Conservation (phyloP, 1,139 yeast genomes). For the Kazachstania sp. region DNA sequence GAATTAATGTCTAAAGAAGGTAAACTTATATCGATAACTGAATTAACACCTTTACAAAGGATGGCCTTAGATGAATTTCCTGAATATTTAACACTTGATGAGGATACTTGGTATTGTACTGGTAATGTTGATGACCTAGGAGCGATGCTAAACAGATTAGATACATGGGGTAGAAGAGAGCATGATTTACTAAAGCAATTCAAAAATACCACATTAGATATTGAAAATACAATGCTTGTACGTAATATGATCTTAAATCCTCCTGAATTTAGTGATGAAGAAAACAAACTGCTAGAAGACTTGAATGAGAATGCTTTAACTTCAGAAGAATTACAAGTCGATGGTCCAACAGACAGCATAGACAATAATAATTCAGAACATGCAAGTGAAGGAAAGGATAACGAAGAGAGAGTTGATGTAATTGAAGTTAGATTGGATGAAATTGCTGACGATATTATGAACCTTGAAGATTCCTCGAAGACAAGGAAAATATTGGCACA, state of each 20-base stretch:
- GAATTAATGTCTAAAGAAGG: constrained; percentile 38
- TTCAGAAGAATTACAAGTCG: constrained; percentile 26
- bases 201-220: constrained; percentile 42
- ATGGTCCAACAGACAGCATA: constrained; percentile 17
- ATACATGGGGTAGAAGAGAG: constrained; percentile 73
- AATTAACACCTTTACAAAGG: constrained; percentile 44
- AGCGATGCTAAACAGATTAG: constrained; percentile 53
- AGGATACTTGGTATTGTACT: constrained; percentile 59
- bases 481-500: constrained; percentile 20
- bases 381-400: constrained; percentile 8
- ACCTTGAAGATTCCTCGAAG: constrained; percentile 27
- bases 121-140: constrained; percentile 56
- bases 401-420: constrained; percentile 12
- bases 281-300: constrained; percentile 35
- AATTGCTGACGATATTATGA: constrained; percentile 29
- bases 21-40: constrained; percentile 26
- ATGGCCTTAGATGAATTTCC: constrained; percentile 63
- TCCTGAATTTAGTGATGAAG: constrained; percentile 36
- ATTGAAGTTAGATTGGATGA: constrained; percentile 29
- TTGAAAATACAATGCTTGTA: constrained; percentile 50
- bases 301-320: constrained; percentile 34
- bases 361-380: constrained; percentile 15
- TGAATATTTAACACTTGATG: constrained; percentile 42
- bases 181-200: constrained; percentile 58
- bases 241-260: constrained; percentile 45